Evolutionary conservation across 2,329 filamentous ascomycete genomes (phyloP).

Genomic region (Aureobasidium namibiae): DNA sequence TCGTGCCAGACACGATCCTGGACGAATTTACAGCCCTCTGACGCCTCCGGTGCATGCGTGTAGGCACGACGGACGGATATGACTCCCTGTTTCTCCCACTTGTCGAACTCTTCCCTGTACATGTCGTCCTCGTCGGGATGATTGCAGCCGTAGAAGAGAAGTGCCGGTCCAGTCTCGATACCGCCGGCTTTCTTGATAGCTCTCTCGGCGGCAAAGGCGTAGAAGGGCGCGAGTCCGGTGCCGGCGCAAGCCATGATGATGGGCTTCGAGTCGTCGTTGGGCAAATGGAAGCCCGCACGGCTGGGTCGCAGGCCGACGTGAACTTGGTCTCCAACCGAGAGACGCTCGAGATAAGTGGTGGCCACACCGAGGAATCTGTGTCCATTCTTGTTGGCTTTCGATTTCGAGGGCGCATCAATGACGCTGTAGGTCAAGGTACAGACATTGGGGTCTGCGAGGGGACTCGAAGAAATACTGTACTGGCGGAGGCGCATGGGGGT

Average conservation of each 20-base stretch:
- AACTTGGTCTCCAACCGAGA: neutral
- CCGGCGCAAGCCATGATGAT: slow-evolving; percentile 47
- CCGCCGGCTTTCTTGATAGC: slow-evolving; percentile 28
- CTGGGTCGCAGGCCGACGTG: neutral
- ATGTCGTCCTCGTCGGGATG: slow-evolving; percentile 30
- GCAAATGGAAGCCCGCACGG: slow-evolving; percentile 34
- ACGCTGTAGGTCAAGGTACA: neutral
- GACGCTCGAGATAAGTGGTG: neutral
- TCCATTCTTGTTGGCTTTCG: neutral
- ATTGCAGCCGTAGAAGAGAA: slow-evolving; percentile 38
- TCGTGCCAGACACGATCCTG: slow-evolving; percentile 31
- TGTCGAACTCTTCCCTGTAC: slow-evolving; percentile 27
- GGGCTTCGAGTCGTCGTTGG: slow-evolving; percentile 33
- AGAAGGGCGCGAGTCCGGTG: slow-evolving; percentile 43
- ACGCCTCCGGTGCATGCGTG: neutral
- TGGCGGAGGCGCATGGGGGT: neutral
- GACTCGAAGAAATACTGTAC: neutral
- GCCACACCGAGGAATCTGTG: neutral
- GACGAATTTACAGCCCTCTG: slow-evolving; percentile 26
- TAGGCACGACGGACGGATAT: slow-evolving; percentile 28
- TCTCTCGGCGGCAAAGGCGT: slow-evolving; percentile 36
- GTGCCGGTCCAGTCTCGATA: slow-evolving; percentile 30
- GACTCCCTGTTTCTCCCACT: slow-evolving; percentile 19
- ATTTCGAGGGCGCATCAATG: neutral
- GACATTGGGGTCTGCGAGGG: neutral